phyloP scores from a whole-genome alignment of 1,284 basidiomycete species.

The Cryptococcus sp. region DNA sequence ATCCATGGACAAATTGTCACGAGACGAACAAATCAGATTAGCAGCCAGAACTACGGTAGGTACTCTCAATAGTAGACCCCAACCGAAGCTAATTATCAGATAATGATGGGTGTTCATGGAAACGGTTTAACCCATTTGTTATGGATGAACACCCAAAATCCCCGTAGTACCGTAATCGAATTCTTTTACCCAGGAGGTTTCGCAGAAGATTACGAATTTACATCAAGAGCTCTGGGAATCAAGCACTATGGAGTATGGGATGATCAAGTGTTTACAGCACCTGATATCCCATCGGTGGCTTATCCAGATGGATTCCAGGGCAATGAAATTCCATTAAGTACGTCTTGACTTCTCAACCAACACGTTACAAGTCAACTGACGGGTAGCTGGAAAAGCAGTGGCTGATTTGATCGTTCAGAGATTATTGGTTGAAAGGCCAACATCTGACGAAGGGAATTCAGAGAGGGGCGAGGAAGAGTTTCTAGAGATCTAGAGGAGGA shows the following conservation, averaged over 20 bases:
- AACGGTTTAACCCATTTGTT: slow-evolving; percentile 70
- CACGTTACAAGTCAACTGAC: not conserved
- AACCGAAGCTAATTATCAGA: slow-evolving; percentile 16
- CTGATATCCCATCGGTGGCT: slow-evolving; percentile 51
- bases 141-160: slow-evolving; percentile 60
- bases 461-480: not conserved
- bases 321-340: slow-evolving; percentile 55
- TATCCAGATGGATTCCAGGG: slow-evolving; percentile 49
- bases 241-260: slow-evolving; percentile 74
- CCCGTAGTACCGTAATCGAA: slow-evolving; percentile 57
- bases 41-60: slow-evolving; percentile 74
- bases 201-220: slow-evolving; percentile 69
- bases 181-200: slow-evolving; percentile 71
- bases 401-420: slow-evolving; percentile 43
- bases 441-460: slow-evolving; percentile 1
- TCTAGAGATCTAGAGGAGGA: not conserved
- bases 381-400: slow-evolving; percentile 48
- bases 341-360: not conserved
- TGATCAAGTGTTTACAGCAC: slow-evolving; percentile 59
- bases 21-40: slow-evolving; percentile 70
- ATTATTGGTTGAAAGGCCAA: slow-evolving; percentile 32
- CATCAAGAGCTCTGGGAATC: slow-evolving; percentile 63
- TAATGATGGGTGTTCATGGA: slow-evolving; percentile 74
- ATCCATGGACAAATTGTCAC: slow-evolving; percentile 69
- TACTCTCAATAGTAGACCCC: not conserved